phyloP scores from a whole-genome alignment of 345 rosid genomes.

The Lumnitzera racemosa region DNA sequence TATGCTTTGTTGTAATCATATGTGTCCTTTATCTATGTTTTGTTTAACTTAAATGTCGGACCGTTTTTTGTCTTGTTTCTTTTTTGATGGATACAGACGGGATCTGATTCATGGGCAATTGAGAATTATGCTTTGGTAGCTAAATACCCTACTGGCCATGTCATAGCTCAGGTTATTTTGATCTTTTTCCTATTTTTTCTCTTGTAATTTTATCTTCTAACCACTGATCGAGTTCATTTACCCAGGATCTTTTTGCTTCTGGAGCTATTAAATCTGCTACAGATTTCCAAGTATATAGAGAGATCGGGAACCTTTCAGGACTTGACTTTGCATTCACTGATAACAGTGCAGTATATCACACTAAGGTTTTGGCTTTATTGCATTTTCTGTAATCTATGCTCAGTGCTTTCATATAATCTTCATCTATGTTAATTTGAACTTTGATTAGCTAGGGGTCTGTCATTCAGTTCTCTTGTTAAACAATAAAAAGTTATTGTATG shows the following conservation, averaged over 20 bases:
- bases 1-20: too few species aligned
- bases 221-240: conserved; percentile 5
- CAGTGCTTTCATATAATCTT: conserved; percentile 3
- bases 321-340: conserved; percentile 91
- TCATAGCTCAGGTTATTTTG: conserved; percentile 60
- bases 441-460: too few species aligned
- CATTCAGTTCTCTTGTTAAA: too few species aligned
- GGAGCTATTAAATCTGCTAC: conserved; percentile 78
- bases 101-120: conserved; percentile 85
- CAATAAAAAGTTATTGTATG: too few species aligned
- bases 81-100: conserved; percentile 48
- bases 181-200: background rate
- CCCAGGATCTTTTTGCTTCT: conserved; percentile 78
- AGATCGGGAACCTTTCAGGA: conserved; percentile 90
- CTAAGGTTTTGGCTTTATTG: conserved; percentile 47
- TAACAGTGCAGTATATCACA: conserved; percentile 84
- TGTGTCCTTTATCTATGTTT: too few species aligned
- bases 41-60: background rate
- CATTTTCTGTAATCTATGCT: background rate
- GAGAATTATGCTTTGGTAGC: conserved; percentile 79
- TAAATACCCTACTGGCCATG: conserved; percentile 77
- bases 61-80: conserved; percentile 5
- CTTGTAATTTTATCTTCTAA: background rate
- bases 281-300: conserved; percentile 91
- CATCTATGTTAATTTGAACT: background rate